These are phyloP conservation scores for Sequoia sempervirens DNA, from an alignment of 75 land plant species.

Conservation along the genomic window DNA sequence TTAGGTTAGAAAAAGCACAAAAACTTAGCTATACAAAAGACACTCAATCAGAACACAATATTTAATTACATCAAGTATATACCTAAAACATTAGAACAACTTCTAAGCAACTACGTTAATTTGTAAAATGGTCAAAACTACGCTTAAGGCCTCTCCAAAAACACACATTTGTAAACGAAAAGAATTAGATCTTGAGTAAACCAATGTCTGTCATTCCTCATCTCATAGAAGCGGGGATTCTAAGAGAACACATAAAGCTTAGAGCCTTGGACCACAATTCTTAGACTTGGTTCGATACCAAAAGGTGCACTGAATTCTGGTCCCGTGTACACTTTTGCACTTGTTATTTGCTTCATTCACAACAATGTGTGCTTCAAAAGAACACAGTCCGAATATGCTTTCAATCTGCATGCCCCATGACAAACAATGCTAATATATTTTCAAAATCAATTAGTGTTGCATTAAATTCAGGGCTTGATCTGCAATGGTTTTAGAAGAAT, in stretches of 20 bases:
- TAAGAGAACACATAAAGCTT: background rate
- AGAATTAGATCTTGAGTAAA: background rate
- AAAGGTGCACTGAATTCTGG: background rate
- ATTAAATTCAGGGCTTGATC: background rate
- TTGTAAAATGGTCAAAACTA: background rate
- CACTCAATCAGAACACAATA: background rate
- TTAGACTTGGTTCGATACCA: constrained; percentile 1
- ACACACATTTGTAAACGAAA: background rate
- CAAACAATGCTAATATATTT: background rate
- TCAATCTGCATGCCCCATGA: background rate
- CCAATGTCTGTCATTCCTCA: background rate
- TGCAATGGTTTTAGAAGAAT: constrained; percentile 9
- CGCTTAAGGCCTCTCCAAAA: background rate
- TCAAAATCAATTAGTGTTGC: background rate
- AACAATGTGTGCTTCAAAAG: background rate
- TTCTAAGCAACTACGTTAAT: too few species aligned
- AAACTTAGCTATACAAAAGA: background rate
- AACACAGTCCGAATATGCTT: background rate
- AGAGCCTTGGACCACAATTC: constrained; percentile 1
- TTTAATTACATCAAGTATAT: background rate
- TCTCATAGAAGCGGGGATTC: background rate
- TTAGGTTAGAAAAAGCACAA: background rate
- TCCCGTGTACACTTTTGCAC: background rate
- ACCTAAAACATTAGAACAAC: background rate
- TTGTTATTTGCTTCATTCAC: background rate